Evolutionary conservation across 345 rosid species (phyloP), one percentile per base, ranked within the genome.

Genomic region (Gossypium longicalyx): DNA sequence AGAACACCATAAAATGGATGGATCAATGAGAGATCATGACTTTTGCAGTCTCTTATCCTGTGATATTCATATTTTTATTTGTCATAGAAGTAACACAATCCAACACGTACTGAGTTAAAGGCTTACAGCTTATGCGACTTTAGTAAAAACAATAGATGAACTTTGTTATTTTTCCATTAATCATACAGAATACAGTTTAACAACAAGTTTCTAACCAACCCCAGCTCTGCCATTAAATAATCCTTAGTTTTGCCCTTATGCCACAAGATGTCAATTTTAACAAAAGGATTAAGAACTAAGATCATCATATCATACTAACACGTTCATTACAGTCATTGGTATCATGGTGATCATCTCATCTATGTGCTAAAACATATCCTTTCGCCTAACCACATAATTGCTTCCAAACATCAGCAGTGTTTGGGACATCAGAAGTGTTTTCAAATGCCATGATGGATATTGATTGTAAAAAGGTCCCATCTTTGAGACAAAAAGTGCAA

Each of bases 261-360:
- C 56, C 38, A 12, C 38, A 12, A 47, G 71, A 47, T 45, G 15
- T 23, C 51, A 7, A 47, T 22, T 23, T 67, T 22, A 44, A 67
- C 38, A 47, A 47, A 67, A 67, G 56, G 38, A 67, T 2, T 67
- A 66, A 44, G 52, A 66, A 66, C 7, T 66, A 66, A 45, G 54
- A 45, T 66, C 70, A 41, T 11, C 51, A 6, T 20, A 16, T 67
- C 41, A 13, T 7, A 2, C 38, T 7, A 45, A 22, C 13, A 67
- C 6, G 22, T 45, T 45, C 70, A 27, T 65, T 19, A 12, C 53
- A 20, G 53, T 45, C 44, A 61, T 29, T 25, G 10, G 27, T 60
- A 25, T 60, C 41, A 10, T 12, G 7, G 29, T 58, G 63, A 58
- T 23, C 41, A 58, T 58, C 13, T 58, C 34, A 23, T 25, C 41